A percentile compares a stretch with the other conserved stretches of the same genome.
phyloP scores from a whole-genome alignment of 2,329 filamentous ascomycete genomes.

The Paecilomyces sp. region DNA sequence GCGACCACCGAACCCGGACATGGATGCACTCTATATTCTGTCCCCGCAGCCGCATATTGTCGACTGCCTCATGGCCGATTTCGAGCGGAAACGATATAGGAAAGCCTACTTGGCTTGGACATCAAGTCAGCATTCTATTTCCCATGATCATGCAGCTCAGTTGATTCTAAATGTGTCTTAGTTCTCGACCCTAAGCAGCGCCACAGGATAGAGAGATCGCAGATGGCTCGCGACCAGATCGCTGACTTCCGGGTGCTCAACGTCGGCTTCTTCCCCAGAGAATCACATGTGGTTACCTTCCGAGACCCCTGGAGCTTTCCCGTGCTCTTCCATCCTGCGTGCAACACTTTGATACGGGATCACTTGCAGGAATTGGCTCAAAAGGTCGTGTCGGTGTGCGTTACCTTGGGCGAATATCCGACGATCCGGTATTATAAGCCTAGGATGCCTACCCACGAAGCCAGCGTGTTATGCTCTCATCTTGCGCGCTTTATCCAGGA shows the following conservation, averaged over 20 bases:
- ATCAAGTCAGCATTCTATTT: constrained; percentile 41
- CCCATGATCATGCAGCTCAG: constrained; percentile 3
- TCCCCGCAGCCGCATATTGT: constrained; percentile 81
- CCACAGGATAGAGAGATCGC: constrained; percentile 66
- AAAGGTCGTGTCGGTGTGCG: constrained; percentile 84
- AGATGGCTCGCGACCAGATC: constrained; percentile 64
- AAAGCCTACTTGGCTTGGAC: constrained; percentile 82
- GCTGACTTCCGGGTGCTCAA: constrained; percentile 76
- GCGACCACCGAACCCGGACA: constrained; percentile 73
- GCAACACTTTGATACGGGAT: constrained; percentile 71
- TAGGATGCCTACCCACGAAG: constrained; percentile 69
- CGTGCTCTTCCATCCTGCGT: constrained; percentile 80
- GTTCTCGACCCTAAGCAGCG: constrained; percentile 64
- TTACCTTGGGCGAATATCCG: constrained; percentile 88
- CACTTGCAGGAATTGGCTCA: constrained; percentile 83
- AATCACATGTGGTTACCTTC: constrained; percentile 87
- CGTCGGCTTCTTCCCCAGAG: constrained; percentile 81
- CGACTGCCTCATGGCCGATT: constrained; percentile 88
- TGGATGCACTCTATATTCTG: constrained; percentile 92
- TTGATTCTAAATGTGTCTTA: constrained; percentile 19
- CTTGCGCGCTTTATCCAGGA: constrained; percentile 86
- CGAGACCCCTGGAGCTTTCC: constrained; percentile 95
- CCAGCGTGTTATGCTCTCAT: constrained; percentile 77
- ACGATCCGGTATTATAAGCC: constrained; percentile 88
- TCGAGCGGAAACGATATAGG: constrained; percentile 75